Conservation (phyloP, 2,329 filamentous ascomycete species). For the Westerdykella sp. region DNA sequence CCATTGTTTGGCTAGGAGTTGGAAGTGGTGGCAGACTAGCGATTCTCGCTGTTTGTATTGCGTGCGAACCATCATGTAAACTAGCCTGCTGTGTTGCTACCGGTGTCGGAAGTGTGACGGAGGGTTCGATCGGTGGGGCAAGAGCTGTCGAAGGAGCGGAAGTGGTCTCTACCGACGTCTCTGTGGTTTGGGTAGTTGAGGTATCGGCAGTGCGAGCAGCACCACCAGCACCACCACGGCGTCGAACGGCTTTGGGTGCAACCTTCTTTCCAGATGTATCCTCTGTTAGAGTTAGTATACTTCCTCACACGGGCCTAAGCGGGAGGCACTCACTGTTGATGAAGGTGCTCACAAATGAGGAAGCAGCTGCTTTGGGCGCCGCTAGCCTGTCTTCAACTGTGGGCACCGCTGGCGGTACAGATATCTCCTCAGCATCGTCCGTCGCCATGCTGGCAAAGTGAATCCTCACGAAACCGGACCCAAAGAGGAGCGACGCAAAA, state of each 20-base stretch:
- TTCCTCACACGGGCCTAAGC: background rate
- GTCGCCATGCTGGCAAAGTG: too few species aligned
- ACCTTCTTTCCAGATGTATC: slow-evolving; percentile 44
- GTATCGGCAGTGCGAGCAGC: slow-evolving; percentile 13
- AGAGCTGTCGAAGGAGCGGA: slow-evolving; percentile 5
- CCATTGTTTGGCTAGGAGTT: background rate
- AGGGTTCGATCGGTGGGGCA: slow-evolving; percentile 8
- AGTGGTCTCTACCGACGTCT: too few species aligned
- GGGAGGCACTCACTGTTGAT: slow-evolving; percentile 3
- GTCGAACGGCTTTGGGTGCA: slow-evolving; percentile 43
- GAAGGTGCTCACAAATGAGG: slow-evolving; percentile 3
- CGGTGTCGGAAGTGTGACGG: slow-evolving; percentile 16
- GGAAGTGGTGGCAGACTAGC: background rate
- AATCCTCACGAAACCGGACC: too few species aligned
- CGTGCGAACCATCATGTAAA: too few species aligned
- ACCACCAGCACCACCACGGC: slow-evolving; percentile 35
- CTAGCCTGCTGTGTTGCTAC: slow-evolving; percentile 15
- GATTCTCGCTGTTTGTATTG: background rate
- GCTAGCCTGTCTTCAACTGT: background rate
- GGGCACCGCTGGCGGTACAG: too few species aligned
- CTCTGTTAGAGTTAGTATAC: slow-evolving; percentile 19
- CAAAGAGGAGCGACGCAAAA: too few species aligned
- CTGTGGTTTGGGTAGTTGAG: background rate
- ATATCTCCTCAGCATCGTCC: too few species aligned
- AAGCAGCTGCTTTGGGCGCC: background rate